Base-by-base conservation (phyloP, 768 basidiomycete species). In the Tulasnella sp. region DNA sequence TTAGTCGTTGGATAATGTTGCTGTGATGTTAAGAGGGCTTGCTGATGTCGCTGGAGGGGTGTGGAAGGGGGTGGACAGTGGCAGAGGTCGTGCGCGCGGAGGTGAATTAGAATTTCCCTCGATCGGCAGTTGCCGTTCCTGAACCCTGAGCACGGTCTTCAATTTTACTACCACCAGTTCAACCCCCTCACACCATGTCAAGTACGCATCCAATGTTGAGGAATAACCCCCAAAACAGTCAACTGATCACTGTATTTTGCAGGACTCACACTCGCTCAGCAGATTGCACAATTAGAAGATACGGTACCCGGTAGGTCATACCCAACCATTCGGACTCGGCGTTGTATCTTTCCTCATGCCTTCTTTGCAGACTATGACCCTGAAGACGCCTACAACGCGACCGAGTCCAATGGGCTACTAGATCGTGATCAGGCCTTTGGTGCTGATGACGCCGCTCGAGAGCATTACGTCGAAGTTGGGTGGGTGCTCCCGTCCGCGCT, bases 381-480 rank as follows among this genome's bases (percentile, higher is more conserved):
- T 12, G 93, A 94, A 78, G 87, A 89, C 75, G 77, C 84, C 14
- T 82, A 83, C 73, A 85, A 82, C 37, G 83, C 86, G 75, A 79
- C 80, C 17, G 79, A 81, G 63, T 82, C 85, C 70, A 63, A 62
- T 72, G 34, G 62, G 39, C 65, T 62, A n/a, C 64, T 22, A 42
- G 81, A 83, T 74, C 80, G 78, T 22, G 77, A 77, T 65, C 72
- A 73, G 29, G 75, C 74, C 59, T 78, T 84, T 52, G 74, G 79
- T 42, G 79, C 76, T 42, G 82, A 80, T 12, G 76, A 75, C 22
- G 79, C 80, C 16, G 83, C 81, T 0, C 83, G 89, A 76, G 89
- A 89, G 76, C 94, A 96, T 80, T 97, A 96, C 79, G 77, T 93
- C 52, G 88, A 91, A 76, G 91, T 95, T 42, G 92, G 91, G 91